Evolutionary conservation across 768 basidiomycete genomes (phyloP).

Genomic region (Rhodotorula diobovata): DNA sequence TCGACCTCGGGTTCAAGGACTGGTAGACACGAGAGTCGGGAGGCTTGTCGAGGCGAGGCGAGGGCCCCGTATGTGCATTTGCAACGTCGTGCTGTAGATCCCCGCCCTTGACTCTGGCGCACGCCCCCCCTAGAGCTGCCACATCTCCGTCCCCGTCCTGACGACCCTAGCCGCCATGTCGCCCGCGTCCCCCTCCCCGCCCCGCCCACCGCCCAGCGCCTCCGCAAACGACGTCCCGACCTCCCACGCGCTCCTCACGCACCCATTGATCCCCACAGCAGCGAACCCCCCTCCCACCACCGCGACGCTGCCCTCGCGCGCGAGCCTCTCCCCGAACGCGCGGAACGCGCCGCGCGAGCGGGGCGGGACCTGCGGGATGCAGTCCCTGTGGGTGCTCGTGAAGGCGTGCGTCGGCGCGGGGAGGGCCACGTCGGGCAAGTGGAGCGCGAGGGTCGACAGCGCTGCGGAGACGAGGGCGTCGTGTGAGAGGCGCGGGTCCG

Average conservation of each 20-base stretch:
- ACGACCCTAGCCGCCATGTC: not conserved
- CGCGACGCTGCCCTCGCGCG: not conserved
- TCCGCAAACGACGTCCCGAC: constrained; percentile 18
- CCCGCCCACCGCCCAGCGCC: constrained; percentile 2
- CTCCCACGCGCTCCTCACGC: constrained; percentile 28
- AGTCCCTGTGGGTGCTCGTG: constrained; percentile 21
- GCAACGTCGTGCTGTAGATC: no score
- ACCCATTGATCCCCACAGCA: constrained; percentile 29
- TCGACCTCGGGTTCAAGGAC: constrained; percentile 29
- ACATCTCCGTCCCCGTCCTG: constrained; percentile 29
- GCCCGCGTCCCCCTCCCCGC: not conserved
- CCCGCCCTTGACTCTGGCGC: no score
- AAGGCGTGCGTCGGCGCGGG: constrained; percentile 15
- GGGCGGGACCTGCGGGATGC: constrained; percentile 34
- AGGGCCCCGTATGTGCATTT: no score
- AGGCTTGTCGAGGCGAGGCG: no score
- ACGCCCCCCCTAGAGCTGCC: constrained; percentile 12
- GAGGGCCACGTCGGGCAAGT: constrained; percentile 7
- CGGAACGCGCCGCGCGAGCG: constrained; percentile 1
- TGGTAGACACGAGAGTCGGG: constrained; percentile 7
- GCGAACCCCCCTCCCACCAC: constrained; percentile 31
- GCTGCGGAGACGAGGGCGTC: constrained; percentile 13
- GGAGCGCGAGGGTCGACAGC: constrained; percentile 14
- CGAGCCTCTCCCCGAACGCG: not conserved
- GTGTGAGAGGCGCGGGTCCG: not conserved